Evolutionary conservation across 2,329 filamentous ascomycete genomes (phyloP).

Genomic region (Drechslerella dactyloides): DNA sequence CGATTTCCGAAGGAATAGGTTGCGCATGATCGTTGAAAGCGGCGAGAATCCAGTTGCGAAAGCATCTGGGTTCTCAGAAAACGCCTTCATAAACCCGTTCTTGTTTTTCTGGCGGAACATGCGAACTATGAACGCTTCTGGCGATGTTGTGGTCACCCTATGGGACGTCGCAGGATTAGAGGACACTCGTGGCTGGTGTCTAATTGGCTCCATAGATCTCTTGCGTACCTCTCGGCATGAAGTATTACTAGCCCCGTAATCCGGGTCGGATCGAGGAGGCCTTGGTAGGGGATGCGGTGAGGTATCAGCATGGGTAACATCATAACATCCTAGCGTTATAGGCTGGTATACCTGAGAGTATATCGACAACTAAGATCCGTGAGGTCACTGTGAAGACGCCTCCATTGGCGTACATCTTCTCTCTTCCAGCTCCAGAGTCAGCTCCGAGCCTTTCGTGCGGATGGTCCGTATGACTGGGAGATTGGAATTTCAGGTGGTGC

Average conservation of each 20-base stretch:
- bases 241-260: constrained; percentile 86
- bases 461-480: neutral
- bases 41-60: constrained; percentile 89
- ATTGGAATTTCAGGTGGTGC: neutral
- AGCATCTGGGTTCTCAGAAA: constrained; percentile 90
- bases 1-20: constrained; percentile 84
- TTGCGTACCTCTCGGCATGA: constrained; percentile 73
- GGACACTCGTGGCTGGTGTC: neutral
- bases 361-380: constrained; percentile 89
- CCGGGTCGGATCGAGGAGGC: constrained; percentile 77
- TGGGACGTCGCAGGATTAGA: neutral
- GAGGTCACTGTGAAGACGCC: constrained; percentile 97
- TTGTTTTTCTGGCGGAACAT: constrained; percentile 96
- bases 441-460: neutral
- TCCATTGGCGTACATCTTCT: constrained; percentile 88
- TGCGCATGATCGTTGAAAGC: constrained; percentile 86
- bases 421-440: constrained; percentile 61
- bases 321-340: neutral
- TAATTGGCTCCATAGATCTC: constrained; percentile 3
- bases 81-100: constrained; percentile 89
- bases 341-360: constrained; percentile 69
- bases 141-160: constrained; percentile 79
- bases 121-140: constrained; percentile 92
- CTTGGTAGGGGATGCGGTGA: constrained; percentile 56
- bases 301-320: neutral